Base-by-base conservation (phyloP, 23 red algal genomes). In the Gracilaria vermiculophylla region DNA sequence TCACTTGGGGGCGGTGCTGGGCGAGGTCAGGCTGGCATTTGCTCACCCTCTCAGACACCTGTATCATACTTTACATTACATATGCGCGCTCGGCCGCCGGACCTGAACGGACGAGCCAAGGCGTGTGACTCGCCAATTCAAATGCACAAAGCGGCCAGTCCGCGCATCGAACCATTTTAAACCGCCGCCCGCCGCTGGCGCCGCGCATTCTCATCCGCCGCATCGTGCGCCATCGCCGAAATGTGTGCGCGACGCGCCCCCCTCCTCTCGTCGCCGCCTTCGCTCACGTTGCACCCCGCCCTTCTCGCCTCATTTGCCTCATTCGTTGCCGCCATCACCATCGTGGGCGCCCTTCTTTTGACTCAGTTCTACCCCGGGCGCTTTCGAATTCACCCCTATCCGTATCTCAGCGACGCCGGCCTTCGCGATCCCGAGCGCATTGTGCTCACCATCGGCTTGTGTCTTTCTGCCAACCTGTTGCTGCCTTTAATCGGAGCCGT, bases 391-490 rank as follows among this genome's bases (percentile, higher is more conserved):
- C 87, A 91, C 32, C 73, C 87, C 33, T 71, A 56, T 25, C 87
- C 87, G 2, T 91, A 91, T 44, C 76, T 91, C 8, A 81, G 76
- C 57, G 87, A 91, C 58, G 87, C 87, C 27, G 87, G 87, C 76
- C 87, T 91, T n/a, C 87, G 75, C 24, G 87, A 91, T 41, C 87
- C 87, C 21, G 87, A 91, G 62, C 74, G 87, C 42, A 40, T 91
- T 20, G 13, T 91, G 39, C 61, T 91, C 42, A 48, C 58, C 10
- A 37, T 57, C 33, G 87, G 87, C 0, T 57, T 91, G 5, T 43
- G 52, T 15, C 1, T 79, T 20, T 48, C 87, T 16, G 87, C 74
- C 62, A 76, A 56, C 2, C 76, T 81, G 16, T 71, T 91, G 32
- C 57, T 91, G 0, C 87, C 87, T 15, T 24, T 91, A 9, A 76